Evolutionary conservation across 2,329 filamentous ascomycete species (phyloP).

Genomic region (Pseudogymnoascus sp.): DNA sequence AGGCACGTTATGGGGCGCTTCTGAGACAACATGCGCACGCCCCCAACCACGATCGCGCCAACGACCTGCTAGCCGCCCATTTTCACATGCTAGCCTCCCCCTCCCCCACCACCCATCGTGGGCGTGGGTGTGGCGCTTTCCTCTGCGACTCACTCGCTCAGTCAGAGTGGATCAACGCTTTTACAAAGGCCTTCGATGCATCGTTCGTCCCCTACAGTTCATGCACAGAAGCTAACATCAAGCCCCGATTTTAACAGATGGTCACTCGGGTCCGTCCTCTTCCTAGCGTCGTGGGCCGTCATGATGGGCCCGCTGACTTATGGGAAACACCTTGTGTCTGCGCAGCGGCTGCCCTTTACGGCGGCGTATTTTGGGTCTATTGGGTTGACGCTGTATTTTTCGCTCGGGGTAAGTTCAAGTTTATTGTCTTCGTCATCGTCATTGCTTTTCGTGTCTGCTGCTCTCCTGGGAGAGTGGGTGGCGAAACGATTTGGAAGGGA

Average conservation of each 20-base stretch:
- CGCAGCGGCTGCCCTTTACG: slow-evolving; percentile 81
- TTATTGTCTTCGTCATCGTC: neutral
- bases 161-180: neutral
- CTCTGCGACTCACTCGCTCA: neutral
- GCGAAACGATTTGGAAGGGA: slow-evolving; percentile 20
- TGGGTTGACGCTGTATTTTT: slow-evolving; percentile 80
- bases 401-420: slow-evolving; percentile 64
- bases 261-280: slow-evolving; percentile 85
- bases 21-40: neutral
- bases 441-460: neutral
- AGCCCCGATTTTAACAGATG: slow-evolving; percentile 51
- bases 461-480: neutral
- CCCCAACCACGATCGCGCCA: neutral
- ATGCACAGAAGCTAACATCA: neutral
- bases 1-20: neutral
- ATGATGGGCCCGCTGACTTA: slow-evolving; percentile 88
- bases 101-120: neutral
- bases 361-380: slow-evolving; percentile 94
- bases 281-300: slow-evolving; percentile 85
- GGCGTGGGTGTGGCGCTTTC: neutral
- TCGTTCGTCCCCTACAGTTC: neutral
- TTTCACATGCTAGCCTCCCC: neutral
- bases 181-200: too few species aligned
- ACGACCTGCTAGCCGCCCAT: neutral
- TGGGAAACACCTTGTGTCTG: slow-evolving; percentile 72